Percentiles rank a stretch among this genome's conserved stretches.
These are phyloP conservation scores for Neurospora sp. DNA, from an alignment of 495 filamentous ascomycete genomes.

Conservation along the genomic window DNA sequence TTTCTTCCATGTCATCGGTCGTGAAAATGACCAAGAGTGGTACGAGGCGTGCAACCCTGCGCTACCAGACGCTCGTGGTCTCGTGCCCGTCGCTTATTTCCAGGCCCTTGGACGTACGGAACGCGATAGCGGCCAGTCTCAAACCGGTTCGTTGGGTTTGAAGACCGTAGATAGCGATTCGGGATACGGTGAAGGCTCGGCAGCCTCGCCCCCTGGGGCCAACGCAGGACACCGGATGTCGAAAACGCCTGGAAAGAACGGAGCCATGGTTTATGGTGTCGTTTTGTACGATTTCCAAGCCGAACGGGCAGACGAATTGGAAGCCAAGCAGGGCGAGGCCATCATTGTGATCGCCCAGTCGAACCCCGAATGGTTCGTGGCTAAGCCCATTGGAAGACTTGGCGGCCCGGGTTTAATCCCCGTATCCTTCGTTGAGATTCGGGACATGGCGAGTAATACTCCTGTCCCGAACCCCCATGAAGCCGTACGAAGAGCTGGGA, in stretches of 20 bases:
- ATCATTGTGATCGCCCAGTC: constrained; percentile 99
- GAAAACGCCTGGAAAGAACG: constrained; percentile 52
- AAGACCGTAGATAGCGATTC: constrained; percentile 58
- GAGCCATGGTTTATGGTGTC: constrained; percentile 90
- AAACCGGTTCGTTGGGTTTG: constrained; percentile 33
- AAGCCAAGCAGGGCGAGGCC: constrained; percentile 87
- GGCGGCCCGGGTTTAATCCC: constrained; percentile 93
- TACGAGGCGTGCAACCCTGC: constrained; percentile 98
- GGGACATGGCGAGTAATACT: constrained; percentile 82
- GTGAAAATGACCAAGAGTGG: constrained; percentile 91
- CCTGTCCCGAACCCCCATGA: constrained; percentile 75
- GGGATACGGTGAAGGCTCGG: constrained; percentile 61
- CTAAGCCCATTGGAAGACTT: constrained; percentile 90
- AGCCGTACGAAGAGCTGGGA: constrained; percentile 79
- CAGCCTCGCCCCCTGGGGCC: constrained; percentile 24
- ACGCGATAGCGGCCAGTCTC: constrained; percentile 75
- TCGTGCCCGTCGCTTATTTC: constrained; percentile 91
- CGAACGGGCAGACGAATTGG: constrained; percentile 88
- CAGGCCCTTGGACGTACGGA: constrained; percentile 84
- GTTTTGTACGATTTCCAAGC: constrained; percentile 97
- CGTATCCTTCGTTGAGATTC: constrained; percentile 92
- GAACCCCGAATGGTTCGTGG: constrained; percentile 99
- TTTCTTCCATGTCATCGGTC: constrained; percentile 96
- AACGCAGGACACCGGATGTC: constrained; percentile 32
- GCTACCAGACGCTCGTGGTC: constrained; percentile 74